These are phyloP conservation scores for Aphanomyces invadans DNA, from an alignment of 352 stramenopile species.

Conservation along the genomic window DNA sequence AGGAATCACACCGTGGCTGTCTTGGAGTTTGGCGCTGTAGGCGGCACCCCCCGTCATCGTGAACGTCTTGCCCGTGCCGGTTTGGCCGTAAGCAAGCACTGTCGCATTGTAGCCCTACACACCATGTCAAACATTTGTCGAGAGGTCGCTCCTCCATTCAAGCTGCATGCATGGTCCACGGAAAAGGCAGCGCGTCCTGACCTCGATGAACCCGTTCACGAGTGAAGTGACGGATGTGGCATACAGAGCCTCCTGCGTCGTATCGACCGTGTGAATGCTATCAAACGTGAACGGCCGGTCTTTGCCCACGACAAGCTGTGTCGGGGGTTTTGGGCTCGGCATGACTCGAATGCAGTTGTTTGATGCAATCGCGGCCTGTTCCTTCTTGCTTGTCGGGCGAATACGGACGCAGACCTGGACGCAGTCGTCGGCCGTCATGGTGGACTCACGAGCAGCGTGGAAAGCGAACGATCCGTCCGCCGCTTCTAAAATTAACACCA, in stretches of 20 bases:
- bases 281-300: conserved; percentile 87
- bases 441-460: too few species aligned
- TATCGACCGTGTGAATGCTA: conserved; percentile 68
- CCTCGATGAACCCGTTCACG: conserved; percentile 65
- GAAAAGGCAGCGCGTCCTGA: conserved; percentile 34
- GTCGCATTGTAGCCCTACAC: conserved; percentile 66
- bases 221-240: conserved; percentile 51
- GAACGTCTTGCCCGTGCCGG: conserved; percentile 91
- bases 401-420: conserved; percentile 74
- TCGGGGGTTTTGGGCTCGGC: conserved; percentile 33
- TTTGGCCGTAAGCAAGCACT: conserved; percentile 79
- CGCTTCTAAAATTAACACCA: neutral
- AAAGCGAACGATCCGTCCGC: too few species aligned
- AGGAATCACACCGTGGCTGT: conserved; percentile 77
- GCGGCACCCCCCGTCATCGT: conserved; percentile 88
- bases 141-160: neutral
- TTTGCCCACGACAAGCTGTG: conserved; percentile 69
- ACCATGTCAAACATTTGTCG: neutral
- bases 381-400: conserved; percentile 52
- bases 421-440: conserved; percentile 29
- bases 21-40: conserved; percentile 31
- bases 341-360: conserved; percentile 70
- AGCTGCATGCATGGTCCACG: conserved; percentile 40
- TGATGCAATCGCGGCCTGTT: conserved; percentile 39
- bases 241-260: conserved; percentile 71